Evolutionary conservation across 2,329 filamentous ascomycete genomes (phyloP).

Genomic region (Calonectria multiphialidica): DNA sequence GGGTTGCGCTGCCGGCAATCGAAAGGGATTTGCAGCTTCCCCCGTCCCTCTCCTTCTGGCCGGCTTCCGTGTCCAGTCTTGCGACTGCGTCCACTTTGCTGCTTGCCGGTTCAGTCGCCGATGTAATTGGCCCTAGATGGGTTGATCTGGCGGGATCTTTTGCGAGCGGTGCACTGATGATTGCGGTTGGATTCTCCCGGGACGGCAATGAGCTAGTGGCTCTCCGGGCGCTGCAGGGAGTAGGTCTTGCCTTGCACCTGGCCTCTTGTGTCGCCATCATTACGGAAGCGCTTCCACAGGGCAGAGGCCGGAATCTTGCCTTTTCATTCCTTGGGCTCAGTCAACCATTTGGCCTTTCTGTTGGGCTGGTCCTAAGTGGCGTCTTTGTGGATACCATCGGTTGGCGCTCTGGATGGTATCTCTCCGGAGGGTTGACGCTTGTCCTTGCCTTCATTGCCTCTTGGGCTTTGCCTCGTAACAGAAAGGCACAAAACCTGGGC

Average conservation of each 20-base stretch:
- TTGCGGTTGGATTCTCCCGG: conserved; percentile 44
- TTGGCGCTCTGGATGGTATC: conserved; percentile 60
- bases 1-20: conserved; percentile 54
- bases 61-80: conserved; percentile 48
- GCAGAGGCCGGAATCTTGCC: conserved; percentile 51
- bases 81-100: conserved; percentile 49
- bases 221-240: conserved; percentile 51
- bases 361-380: conserved; percentile 62
- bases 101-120: conserved; percentile 51
- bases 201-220: conserved; percentile 48
- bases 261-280: conserved; percentile 50
- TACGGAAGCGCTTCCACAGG: conserved; percentile 42
- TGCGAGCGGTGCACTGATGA: conserved; percentile 40
- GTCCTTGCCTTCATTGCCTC: conserved; percentile 48
- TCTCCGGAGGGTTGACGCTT: conserved; percentile 48
- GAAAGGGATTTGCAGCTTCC: conserved; percentile 48
- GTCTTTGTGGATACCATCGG: conserved; percentile 57
- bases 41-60: conserved; percentile 49
- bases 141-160: conserved; percentile 48
- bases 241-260: conserved; percentile 48
- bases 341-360: conserved; percentile 59
- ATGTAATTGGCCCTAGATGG: conserved; percentile 46
- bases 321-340: conserved; percentile 57
- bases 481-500: conserved; percentile 36
- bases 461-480: conserved; percentile 46